phyloP scores from a whole-genome alignment of 208 protist species.

The Tetramitus jugosus region DNA sequence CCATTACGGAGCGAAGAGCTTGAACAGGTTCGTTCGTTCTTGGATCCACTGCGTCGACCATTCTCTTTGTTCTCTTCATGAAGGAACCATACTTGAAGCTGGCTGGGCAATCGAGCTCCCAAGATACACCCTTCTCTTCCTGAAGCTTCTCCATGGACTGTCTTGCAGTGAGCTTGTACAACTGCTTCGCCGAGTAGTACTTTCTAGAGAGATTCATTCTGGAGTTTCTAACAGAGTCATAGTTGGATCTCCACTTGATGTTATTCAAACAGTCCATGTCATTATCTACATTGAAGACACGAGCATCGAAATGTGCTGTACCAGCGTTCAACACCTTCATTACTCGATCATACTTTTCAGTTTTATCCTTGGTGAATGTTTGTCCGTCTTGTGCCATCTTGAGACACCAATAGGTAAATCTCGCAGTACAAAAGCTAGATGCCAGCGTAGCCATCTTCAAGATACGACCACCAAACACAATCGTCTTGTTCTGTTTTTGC shows the following conservation, averaged over 20 bases:
- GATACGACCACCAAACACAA: background rate
- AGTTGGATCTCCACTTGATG: background rate
- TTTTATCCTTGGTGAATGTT: background rate
- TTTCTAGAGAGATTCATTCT: background rate
- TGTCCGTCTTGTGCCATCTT: background rate
- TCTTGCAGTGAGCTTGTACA: background rate
- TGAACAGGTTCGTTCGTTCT: background rate
- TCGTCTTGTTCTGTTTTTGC: background rate
- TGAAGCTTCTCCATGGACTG: background rate
- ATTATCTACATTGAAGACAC: background rate
- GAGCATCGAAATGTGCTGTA: background rate
- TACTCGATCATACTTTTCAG: background rate
- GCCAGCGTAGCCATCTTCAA: background rate
- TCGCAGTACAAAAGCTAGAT: background rate
- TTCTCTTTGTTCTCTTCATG: background rate
- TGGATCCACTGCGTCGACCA: background rate
- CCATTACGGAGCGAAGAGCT: too few relatives aligned
- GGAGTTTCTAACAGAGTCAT: slow-evolving; percentile 21
- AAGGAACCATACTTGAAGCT: background rate
- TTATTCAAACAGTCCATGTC: background rate
- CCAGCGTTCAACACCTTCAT: background rate
- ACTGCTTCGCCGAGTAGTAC: background rate
- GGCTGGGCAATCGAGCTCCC: background rate
- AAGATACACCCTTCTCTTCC: background rate
- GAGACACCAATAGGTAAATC: slow-evolving; percentile 8